A percentile compares a stretch with the other conserved stretches of the same genome.
phyloP scores from a whole-genome alignment of 1,284 basidiomycete species.

The Irpex sp. region DNA sequence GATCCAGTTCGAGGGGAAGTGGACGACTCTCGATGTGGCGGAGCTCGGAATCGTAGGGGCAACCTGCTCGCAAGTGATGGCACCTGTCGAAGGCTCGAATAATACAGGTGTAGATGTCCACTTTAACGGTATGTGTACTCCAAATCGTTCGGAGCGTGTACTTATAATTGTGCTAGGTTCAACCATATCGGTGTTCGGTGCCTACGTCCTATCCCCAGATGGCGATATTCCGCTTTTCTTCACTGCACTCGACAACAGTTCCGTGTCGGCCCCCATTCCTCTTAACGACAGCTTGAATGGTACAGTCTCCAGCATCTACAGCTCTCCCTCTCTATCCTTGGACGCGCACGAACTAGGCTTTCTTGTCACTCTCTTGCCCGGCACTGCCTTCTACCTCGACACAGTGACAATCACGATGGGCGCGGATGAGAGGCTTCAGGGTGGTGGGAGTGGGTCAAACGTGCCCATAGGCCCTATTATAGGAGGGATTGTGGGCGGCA shows the following conservation, averaged over 20 bases:
- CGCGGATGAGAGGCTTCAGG: not conserved
- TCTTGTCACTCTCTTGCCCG: conserved; percentile 5
- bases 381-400: conserved; percentile 7
- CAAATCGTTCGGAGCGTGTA: not conserved
- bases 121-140: not conserved
- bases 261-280: not conserved
- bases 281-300: not conserved
- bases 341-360: not conserved
- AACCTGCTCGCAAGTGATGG: not conserved
- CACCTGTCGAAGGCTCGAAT: not conserved
- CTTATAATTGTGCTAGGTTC: not conserved
- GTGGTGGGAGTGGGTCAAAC: not conserved
- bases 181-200: not conserved
- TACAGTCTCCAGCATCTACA: not conserved
- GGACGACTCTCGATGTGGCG: not conserved
- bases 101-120: not conserved
- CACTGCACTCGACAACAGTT: not conserved
- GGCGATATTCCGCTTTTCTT: not conserved
- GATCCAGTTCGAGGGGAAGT: not conserved
- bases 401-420: conserved; percentile 2
- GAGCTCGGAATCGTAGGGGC: not conserved
- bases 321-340: not conserved
- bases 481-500: conserved; percentile 9
- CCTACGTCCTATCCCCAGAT: not conserved
- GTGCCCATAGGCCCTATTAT: conserved; percentile 8